A percentile compares a stretch with the other conserved stretches of the same genome.
Evolutionary conservation across 2,329 filamentous ascomycete species (phyloP).

Genomic region (Paraconiothyrium sp.): DNA sequence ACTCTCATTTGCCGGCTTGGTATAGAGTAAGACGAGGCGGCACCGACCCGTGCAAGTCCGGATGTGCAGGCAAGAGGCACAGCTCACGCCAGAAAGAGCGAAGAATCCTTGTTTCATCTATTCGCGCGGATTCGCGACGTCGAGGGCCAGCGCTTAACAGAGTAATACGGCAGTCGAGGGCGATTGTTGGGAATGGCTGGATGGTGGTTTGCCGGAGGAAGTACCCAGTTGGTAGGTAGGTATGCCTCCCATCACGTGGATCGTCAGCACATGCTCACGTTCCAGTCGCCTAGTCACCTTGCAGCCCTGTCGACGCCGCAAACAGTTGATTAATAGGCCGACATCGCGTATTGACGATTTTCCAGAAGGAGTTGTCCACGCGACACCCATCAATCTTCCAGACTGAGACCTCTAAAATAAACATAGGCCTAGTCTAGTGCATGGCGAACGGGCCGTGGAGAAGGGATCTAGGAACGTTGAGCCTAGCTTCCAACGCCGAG

Average conservation of each 20-base stretch:
- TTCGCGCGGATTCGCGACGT: background rate
- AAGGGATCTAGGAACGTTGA: slow-evolving; percentile 1
- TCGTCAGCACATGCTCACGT: background rate
- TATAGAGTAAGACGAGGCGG: slow-evolving; percentile 9
- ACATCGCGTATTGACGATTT: background rate
- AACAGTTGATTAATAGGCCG: background rate
- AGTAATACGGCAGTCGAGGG: background rate
- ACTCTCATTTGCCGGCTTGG: slow-evolving; percentile 16
- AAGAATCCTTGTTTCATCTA: slow-evolving; percentile 1
- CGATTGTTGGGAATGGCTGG: background rate
- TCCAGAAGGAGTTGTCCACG: slow-evolving; percentile 1
- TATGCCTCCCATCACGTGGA: slow-evolving; percentile 9
- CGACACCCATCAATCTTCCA: background rate
- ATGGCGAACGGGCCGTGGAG: slow-evolving; percentile 7
- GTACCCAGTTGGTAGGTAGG: background rate
- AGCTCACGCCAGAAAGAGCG: background rate
- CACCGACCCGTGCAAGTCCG: slow-evolving; percentile 1
- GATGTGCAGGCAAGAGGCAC: slow-evolving; percentile 13
- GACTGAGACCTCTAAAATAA: background rate
- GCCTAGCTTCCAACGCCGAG: background rate
- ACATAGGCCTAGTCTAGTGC: background rate
- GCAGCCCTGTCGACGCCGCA: background rate
- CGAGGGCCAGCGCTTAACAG: background rate
- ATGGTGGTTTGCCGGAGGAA: background rate
- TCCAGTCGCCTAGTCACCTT: background rate